A percentile compares a stretch with the other conserved stretches of the same genome.
phyloP scores from a whole-genome alignment of 73 alveolate species.

The Durusdinium trenchii region DNA sequence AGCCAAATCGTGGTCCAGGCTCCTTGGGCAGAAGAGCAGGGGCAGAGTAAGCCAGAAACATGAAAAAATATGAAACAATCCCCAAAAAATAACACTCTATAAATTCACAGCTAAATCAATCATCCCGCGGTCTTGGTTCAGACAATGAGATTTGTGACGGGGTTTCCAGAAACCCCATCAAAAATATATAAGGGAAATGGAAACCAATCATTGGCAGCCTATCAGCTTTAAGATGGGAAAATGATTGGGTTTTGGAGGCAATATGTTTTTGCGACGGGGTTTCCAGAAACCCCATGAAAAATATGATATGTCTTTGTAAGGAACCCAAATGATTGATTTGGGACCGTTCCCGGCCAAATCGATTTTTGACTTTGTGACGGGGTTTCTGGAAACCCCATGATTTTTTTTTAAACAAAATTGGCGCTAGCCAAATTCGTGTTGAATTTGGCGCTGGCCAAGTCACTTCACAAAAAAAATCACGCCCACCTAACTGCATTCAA shows the following conservation, averaged over 20 bases:
- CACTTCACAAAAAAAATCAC: neutral
- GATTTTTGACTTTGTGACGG: conserved; percentile 17
- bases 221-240: neutral
- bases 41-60: neutral
- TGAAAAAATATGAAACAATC: neutral
- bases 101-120: neutral
- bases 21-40: neutral
- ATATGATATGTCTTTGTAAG: too few relatives aligned
- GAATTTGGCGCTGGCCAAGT: neutral
- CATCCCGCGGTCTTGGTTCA: too few relatives aligned
- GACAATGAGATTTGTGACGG: neutral
- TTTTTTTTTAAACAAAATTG: neutral
- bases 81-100: neutral
- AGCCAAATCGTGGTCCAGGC: conserved; percentile 1
- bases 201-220: neutral
- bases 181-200: neutral
- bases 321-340: too few relatives aligned
- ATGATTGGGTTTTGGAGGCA: neutral
- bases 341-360: too few relatives aligned
- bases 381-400: neutral
- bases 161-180: neutral
- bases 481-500: neutral
- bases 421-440: conserved; percentile 56
- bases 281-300: neutral
- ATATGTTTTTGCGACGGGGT: neutral